Base-by-base conservation (phyloP, 305 asterid genomes). In the Coffea humblotiana region DNA sequence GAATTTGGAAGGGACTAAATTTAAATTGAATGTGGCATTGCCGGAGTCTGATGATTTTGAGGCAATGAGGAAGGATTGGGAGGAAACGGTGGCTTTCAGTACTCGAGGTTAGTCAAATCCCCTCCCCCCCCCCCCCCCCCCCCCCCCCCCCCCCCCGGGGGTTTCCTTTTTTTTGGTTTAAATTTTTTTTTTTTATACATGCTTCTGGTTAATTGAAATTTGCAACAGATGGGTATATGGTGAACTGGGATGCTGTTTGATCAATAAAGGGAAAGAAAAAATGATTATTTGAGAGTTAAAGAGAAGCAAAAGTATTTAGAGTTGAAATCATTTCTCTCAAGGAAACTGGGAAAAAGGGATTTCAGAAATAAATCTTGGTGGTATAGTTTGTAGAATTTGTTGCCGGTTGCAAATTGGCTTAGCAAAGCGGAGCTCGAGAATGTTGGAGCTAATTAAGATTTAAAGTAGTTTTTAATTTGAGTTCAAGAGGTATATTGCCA, bases 41-140 rank as follows among this genome's bases (percentile, higher is more conserved):
- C 91, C 96, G 11, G 48, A 77, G 52, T 88, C 89, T n/a, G 98
- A 96, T 79, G 92, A 92, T 88, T 89, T 90, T 79, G 91, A 85
- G 72, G 92, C 86, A 78, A 86, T 92, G 94, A 91, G 78, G 89
- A 94, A 92, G 82, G 91, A 90, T 48, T 96, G 98, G 99, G 97
- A 96, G 86, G 98, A 94, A 79, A 77, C 79, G 47, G 88, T 88
- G 25, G 98, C 97, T 3, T 94, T 92, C 84, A 94, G 97, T 29
- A 48, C 84, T 72, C 87, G 92, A 89, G 98, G 99, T 95, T 80
- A 43, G 88, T 81, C 21, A 61, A 77, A 54, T 25, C 54, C 80
- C 54, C 14, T 29, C 67, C 27, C 23, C 0, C 23, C 25, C 29
- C 32, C 11, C 52, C 0, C 43, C 43, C 43, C 43, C 43, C 43